Base-by-base conservation (phyloP, 1,139 yeast species). In the Spencermartinsiella ligniputridi region DNA sequence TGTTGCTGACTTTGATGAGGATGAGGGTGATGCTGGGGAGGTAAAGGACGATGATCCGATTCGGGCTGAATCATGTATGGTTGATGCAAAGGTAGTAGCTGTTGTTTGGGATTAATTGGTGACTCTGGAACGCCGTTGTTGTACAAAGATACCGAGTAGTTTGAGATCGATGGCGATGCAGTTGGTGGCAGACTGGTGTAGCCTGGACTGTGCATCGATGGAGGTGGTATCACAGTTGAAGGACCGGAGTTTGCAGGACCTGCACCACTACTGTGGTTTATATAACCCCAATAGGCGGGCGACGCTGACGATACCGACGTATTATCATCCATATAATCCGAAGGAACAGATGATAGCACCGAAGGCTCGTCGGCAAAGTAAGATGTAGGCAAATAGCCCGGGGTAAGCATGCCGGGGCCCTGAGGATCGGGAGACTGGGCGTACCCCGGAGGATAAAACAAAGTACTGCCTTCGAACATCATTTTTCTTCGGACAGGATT, bases 231-330 rank as follows among this genome's bases (percentile, higher is more conserved):
- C 25, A 20, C 6, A n/a, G 13, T 4, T 17, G 37, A 34, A n/a
- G n/a, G 17, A 34, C 5, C 6, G 19, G 11, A 16, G 19, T 34
- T n/a, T n/a, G n/a, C 11, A 13, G 17, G 37, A 13, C 4, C 12
- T n/a, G 18, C 12, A 8, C 17, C 15, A 13, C 17, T 15, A 8
- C 25, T 22, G 11, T 22, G 6, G 15, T 5, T 15, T 15, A 27
- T 9, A 15, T 27, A 27, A n/a, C 32, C 15, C 40, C 40, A 37
- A 17, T 37, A 37, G 33, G 40, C 40, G 5, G 40, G 40, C 5
- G 40, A 37, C 9, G 25, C 6, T 15, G 32, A 27, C 15, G 32
- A 6, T n/a, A 27, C 32, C 12, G 32, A 27, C 13, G 32, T 15
- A n/a, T n/a, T 27, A n/a, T 27, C 32, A n/a, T 27, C 32, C 8